phyloP scores from a whole-genome alignment of 768 basidiomycete genomes.

The Termitomyces sp. region DNA sequence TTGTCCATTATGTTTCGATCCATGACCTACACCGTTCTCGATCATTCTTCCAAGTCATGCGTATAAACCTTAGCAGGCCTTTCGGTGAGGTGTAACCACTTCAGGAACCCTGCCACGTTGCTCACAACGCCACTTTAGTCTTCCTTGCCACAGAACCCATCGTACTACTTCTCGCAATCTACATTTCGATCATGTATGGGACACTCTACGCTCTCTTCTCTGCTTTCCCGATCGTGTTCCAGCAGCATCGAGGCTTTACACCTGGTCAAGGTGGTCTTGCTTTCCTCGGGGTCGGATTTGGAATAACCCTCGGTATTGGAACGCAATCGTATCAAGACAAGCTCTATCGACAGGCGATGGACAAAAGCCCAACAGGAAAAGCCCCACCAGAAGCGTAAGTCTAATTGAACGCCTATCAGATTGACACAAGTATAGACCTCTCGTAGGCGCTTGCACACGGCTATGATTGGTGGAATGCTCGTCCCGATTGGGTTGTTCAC shows the following conservation, averaged over 20 bases:
- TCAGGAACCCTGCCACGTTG: neutral
- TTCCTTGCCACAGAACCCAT: slow-evolving; percentile 63
- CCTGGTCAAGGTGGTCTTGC: slow-evolving; percentile 54
- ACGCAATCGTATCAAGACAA: slow-evolving; percentile 50
- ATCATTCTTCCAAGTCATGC: slow-evolving; percentile 36
- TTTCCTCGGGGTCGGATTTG: slow-evolving; percentile 60
- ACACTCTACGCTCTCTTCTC: slow-evolving; percentile 62
- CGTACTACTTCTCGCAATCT: slow-evolving; percentile 51
- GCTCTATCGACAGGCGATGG: slow-evolving; percentile 46
- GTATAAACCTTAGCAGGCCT: slow-evolving; percentile 47
- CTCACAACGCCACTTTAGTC: slow-evolving; percentile 24
- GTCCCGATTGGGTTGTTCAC: slow-evolving; percentile 58
- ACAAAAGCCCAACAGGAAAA: slow-evolving; percentile 37
- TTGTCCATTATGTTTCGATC: slow-evolving; percentile 40
- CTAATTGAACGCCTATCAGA: neutral
- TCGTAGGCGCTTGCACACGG: slow-evolving; percentile 51
- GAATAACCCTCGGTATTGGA: slow-evolving; percentile 44
- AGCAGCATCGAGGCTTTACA: slow-evolving; percentile 45
- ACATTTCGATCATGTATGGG: slow-evolving; percentile 57
- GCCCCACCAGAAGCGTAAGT: slow-evolving; percentile 59
- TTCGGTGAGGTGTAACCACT: slow-evolving; percentile 34
- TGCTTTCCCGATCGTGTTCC: slow-evolving; percentile 56
- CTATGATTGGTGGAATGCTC: slow-evolving; percentile 46
- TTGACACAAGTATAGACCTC: neutral
- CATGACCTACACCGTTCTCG: slow-evolving; percentile 41